These are phyloP conservation scores for Talaromyces sp. DNA, from an alignment of 2,329 filamentous ascomycete genomes.

Conservation along the genomic window DNA sequence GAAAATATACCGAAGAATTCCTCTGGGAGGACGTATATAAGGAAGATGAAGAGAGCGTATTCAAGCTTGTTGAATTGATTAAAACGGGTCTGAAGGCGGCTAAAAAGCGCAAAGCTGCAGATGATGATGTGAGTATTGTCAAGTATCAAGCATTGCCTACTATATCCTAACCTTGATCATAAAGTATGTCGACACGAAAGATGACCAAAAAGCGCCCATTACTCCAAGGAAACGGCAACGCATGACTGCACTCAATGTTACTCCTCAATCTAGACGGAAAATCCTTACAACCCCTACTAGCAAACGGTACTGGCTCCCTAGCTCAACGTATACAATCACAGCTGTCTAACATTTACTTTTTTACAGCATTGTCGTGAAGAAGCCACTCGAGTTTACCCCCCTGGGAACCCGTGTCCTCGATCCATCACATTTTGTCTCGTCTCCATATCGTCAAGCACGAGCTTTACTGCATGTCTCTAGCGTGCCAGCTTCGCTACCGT, in stretches of 20 bases:
- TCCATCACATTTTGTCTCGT: slow-evolving; percentile 67
- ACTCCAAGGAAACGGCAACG: slow-evolving; percentile 59
- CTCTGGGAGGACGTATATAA: slow-evolving; percentile 81
- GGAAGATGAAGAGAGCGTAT: slow-evolving; percentile 61
- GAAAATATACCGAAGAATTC: slow-evolving; percentile 89
- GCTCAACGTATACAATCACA: background rate
- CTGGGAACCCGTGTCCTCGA: slow-evolving; percentile 83
- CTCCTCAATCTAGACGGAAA: slow-evolving; percentile 40
- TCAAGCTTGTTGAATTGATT: slow-evolving; percentile 62
- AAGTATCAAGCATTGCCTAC: background rate
- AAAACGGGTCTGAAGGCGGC: slow-evolving; percentile 62
- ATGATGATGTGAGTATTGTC: slow-evolving; percentile 30
- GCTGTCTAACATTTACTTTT: slow-evolving; percentile 11
- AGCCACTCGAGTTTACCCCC: slow-evolving; percentile 89
- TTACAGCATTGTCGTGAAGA: slow-evolving; percentile 66
- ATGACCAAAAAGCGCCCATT: slow-evolving; percentile 27
- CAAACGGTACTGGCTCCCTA: slow-evolving; percentile 46
- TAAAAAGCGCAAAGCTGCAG: slow-evolving; percentile 47
- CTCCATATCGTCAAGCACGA: slow-evolving; percentile 87
- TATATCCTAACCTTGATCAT: slow-evolving; percentile 8
- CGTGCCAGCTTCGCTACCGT: slow-evolving; percentile 82
- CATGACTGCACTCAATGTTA: slow-evolving; percentile 40
- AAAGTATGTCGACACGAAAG: slow-evolving; percentile 36
- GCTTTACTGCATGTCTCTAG: slow-evolving; percentile 89
- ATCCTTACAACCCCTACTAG: slow-evolving; percentile 58